Conservation (phyloP, 2,329 filamentous ascomycete species). For the Gnomoniopsis sp. region DNA sequence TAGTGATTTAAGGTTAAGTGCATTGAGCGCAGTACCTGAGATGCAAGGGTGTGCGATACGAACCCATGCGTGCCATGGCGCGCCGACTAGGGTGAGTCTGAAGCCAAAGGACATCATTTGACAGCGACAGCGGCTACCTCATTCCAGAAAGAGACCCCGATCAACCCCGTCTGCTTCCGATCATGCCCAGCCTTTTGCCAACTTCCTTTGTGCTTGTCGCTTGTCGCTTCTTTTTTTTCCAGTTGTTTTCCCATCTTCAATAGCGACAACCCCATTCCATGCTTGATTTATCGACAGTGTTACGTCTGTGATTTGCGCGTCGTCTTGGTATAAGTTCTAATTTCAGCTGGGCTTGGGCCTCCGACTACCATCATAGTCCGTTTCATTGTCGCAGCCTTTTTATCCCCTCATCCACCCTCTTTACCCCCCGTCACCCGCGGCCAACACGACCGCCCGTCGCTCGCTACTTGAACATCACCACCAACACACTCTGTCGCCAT, state of each 20-base stretch:
- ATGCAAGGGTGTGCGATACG: no score
- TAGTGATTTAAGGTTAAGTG: no score
- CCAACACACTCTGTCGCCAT: not conserved
- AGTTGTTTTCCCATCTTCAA: no score
- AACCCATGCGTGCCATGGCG: no score
- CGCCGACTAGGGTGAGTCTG: no score
- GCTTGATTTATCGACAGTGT: not conserved
- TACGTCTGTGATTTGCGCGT: not conserved
- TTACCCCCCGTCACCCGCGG: not conserved
- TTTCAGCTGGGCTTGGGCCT: not conserved
- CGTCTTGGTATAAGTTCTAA: not conserved
- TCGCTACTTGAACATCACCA: constrained; percentile 2
- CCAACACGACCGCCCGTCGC: not conserved
- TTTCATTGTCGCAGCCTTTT: no score
- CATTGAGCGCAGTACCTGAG: no score
- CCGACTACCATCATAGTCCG: not conserved
- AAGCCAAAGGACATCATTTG: no score
- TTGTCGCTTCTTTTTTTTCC: not conserved
- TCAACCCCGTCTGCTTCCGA: no score
- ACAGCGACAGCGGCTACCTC: no score
- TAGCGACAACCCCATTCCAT: not conserved
- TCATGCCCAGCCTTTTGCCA: not conserved
- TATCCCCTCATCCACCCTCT: no score
- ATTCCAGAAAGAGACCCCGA: no score
- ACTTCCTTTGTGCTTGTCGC: not conserved